Base-by-base conservation (phyloP, 768 basidiomycete species). In the Boletellus ananas region DNA sequence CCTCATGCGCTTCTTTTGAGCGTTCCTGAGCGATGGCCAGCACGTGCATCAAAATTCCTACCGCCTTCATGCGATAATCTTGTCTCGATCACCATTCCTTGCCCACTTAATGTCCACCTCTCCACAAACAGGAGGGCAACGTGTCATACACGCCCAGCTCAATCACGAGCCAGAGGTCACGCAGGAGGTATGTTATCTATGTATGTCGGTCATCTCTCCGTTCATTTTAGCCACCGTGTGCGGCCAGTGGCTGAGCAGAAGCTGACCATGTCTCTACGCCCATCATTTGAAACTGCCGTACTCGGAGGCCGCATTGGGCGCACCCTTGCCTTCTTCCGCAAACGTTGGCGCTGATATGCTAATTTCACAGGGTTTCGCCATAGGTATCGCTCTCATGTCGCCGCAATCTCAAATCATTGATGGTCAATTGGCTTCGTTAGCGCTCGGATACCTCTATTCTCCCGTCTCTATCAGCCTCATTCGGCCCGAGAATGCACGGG, bases 71-170 rank as follows among this genome's bases (percentile, higher is more conserved):
- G 81, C 85, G 55, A 87, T 94, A 68, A 85, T 94, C 57, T 76
- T 94, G 54, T 89, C 90, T 52, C 85, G 86, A 46, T 93, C 91
- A 29, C 91, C 93, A 34, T 89, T 83, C 70, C 80, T 94, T 62
- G 88, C 86, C 35, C 90, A 92, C 66, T 76, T 91, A 57, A 90
- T 95, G 85, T 87, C 85, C 48, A 88, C 86, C 43, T 83, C 85
- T 31, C 84, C 84, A 21, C 83, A 82, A 68, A 72, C 75, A 34
- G 75, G 76, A 51, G 83, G 79, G 13, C 82, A 84, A 59, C 79
- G 84, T 57, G 74, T 80, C 47, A 80, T 94, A 59, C 85, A 84
- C 63, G 80, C 92, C 47, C 79, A 83, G 55, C 72, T 93, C 53
- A 84, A 87, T 59, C 79, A 81, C 53, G 86, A 91, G 58, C 88